phyloP scores from a whole-genome alignment of 148 eudicot genomes.

The Vaccinium corymbosum region DNA sequence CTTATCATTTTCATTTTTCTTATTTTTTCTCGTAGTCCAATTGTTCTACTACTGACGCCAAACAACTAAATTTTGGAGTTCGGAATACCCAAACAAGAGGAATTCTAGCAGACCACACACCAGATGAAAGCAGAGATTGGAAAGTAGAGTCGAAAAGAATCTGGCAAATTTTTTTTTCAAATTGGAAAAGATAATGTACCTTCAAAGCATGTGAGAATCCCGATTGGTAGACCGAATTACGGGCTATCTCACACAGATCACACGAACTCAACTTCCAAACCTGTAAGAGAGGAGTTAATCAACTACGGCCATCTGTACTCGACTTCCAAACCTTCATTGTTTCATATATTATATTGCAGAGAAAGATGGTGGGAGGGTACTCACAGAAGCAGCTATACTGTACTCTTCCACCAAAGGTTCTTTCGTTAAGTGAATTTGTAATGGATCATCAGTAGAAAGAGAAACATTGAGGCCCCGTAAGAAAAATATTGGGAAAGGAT shows the following conservation, averaged over 20 bases:
- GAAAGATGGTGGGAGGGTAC: slow-evolving; percentile 21
- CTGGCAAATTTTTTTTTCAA: not conserved
- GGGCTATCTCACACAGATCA: slow-evolving; percentile 97
- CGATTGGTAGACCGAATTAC: slow-evolving; percentile 93
- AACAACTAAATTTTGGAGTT: not conserved
- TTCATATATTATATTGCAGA: not conserved
- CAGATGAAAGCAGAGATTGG: not conserved
- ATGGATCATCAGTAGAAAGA: slow-evolving; percentile 95
- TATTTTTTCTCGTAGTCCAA: not conserved
- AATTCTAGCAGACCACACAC: not conserved
- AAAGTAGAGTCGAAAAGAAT: not conserved
- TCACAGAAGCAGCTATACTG: slow-evolving; percentile 97
- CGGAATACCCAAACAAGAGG: not conserved
- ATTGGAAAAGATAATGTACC: slow-evolving; percentile 39
- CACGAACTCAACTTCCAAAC: slow-evolving; percentile 96
- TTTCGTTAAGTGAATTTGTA: slow-evolving; percentile 96
- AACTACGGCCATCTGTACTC: not conserved
- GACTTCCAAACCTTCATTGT: not conserved
- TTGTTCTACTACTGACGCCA: not conserved
- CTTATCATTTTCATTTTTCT: not conserved
- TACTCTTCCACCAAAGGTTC: slow-evolving; percentile 98
- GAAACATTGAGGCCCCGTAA: slow-evolving; percentile 94
- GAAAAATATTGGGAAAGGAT: slow-evolving; percentile 94
- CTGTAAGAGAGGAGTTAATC: slow-evolving; percentile 32
- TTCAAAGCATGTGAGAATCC: slow-evolving; percentile 92